Evolutionary conservation across 495 filamentous ascomycete species (phyloP), one percentile per base, ranked within the genome.

Genomic region (Xylaria longipes): DNA sequence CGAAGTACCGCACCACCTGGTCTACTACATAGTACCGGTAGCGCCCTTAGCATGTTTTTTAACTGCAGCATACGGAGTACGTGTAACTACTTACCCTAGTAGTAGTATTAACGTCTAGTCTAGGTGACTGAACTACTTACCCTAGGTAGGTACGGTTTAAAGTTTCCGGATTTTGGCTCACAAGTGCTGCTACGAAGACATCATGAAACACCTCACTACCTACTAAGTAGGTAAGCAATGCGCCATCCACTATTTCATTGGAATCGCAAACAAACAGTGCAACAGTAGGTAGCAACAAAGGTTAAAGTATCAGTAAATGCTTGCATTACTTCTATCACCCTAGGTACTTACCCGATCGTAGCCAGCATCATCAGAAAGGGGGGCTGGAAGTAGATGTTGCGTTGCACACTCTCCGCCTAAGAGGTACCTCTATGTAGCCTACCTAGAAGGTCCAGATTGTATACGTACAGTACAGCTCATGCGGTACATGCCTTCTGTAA

Each of bases 371-470:
- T 5, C 27, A 31, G 27, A 31, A 48, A n/a, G 27, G 52, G 52
- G 27, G 27, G 25, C 27, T 25, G 0, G 52, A 29, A 29, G 25
- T 56, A 50, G n/a, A 20, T 50, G 9, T n/a, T n/a, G 48, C 11
- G 48, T n/a, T 8, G 25, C 12, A 48, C 20, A 9, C 48, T 27
- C 48, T 11, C 22, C 2, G 14, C 15, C 27, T 15, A 5, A 6
- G 33, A 60, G 56, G 56, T 60, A 60, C 56, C 20, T 60, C 37
- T 33, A 60, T 37, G 57, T 43, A 20, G 33, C 57, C 31, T 57
- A 33, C 25, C 25, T 27, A 29, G 3, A 17, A 43, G 60, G 60
- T 63, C 57, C 33, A 37, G 31, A 60, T 22, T 60, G 31, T 37
- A n/a, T n/a, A n/a, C n/a, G n/a, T n/a, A n/a, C n/a, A n/a, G n/a